Conservation (phyloP, 768 basidiomycete genomes). For the Hemileccinum impolitum region DNA sequence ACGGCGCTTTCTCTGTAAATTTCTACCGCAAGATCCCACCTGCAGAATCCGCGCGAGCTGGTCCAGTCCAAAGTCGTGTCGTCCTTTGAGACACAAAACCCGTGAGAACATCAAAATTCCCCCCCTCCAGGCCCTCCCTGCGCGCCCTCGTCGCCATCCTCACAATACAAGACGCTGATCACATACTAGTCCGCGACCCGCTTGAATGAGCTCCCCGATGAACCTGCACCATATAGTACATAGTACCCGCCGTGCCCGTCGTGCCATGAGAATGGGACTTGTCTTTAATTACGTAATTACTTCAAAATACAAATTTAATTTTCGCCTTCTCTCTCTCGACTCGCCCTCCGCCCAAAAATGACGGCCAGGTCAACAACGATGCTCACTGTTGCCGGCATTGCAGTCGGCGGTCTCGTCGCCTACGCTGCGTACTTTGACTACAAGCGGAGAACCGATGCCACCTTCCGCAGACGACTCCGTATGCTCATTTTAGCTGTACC, state of each 20-base stretch:
- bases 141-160: not conserved
- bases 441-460: conserved; percentile 80
- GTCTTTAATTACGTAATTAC: conserved; percentile 25
- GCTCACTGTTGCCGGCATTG: conserved; percentile 41
- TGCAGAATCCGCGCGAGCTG: no score
- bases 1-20: conserved; percentile 19
- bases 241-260: not conserved
- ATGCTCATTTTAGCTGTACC: conserved; percentile 33
- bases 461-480: conserved; percentile 89
- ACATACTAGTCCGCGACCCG: no score
- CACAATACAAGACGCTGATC: no score
- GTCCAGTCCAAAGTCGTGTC: conserved; percentile 15
- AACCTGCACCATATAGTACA: no score
- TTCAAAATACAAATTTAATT: conserved; percentile 5
- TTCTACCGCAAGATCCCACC: conserved; percentile 10
- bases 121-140: not conserved
- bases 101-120: conserved; percentile 20
- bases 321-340: conserved; percentile 15
- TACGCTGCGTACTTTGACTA: conserved; percentile 96
- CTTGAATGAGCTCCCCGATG: no score
- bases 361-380: conserved; percentile 36
- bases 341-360: conserved; percentile 4
- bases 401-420: conserved; percentile 57
- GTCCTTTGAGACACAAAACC: conserved; percentile 20
- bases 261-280: conserved; percentile 1